Evolutionary conservation across 768 basidiomycete species (phyloP).

Genomic region (Macrolepiota dolichaula): DNA sequence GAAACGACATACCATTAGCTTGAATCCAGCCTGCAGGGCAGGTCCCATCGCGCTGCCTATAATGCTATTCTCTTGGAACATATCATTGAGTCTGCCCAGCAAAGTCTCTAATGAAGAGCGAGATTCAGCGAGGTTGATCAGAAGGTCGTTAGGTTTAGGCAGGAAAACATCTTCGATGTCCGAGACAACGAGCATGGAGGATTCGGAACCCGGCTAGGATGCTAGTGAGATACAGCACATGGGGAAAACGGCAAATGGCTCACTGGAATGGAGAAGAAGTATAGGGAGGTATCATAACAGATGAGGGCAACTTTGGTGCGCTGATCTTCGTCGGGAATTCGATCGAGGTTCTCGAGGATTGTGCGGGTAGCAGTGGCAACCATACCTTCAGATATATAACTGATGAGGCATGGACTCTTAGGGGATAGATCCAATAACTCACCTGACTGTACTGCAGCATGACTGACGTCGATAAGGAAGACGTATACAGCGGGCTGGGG

Average conservation of each 20-base stretch:
- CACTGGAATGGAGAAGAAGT: slow-evolving; percentile 94
- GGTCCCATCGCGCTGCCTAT: slow-evolving; percentile 94
- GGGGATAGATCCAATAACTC: slow-evolving; percentile 15
- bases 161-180: slow-evolving; percentile 98
- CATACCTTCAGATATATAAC: slow-evolving; percentile 61
- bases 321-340: slow-evolving; percentile 91
- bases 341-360: slow-evolving; percentile 91
- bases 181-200: slow-evolving; percentile 94
- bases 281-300: slow-evolving; percentile 87
- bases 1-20: slow-evolving; percentile 67
- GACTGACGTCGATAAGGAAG: slow-evolving; percentile 96
- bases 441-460: slow-evolving; percentile 88
- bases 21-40: slow-evolving; percentile 93
- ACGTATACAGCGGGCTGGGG: slow-evolving; percentile 97
- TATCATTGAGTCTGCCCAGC: slow-evolving; percentile 82
- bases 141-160: slow-evolving; percentile 93
- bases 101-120: slow-evolving; percentile 77
- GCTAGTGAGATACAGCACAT: not conserved
- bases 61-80: slow-evolving; percentile 96
- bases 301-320: slow-evolving; percentile 92
- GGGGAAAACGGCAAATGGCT: slow-evolving; percentile 23
- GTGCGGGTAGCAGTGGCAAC: slow-evolving; percentile 97
- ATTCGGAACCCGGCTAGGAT: slow-evolving; percentile 66
- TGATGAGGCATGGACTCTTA: not conserved
- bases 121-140: slow-evolving; percentile 89